A percentile compares a stretch with the other conserved stretches of the same genome.
Evolutionary conservation across 2,329 filamentous ascomycete species (phyloP).

Genomic region (Bipolaris sorokiniana): DNA sequence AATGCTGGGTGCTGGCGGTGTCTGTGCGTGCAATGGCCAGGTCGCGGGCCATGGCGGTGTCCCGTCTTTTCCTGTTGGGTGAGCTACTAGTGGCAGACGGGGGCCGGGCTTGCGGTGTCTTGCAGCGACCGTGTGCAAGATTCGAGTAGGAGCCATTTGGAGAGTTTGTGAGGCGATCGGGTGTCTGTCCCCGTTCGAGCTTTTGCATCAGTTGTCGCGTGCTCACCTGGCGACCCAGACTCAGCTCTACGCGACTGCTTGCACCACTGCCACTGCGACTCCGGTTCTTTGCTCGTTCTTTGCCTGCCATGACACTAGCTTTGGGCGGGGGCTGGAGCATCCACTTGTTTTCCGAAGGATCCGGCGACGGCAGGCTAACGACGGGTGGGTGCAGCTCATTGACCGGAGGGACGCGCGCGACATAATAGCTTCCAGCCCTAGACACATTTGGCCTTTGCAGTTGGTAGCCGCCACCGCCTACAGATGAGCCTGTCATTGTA

Average conservation of each 20-base stretch:
- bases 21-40: slow-evolving; percentile 30
- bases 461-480: slow-evolving; percentile 33
- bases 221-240: slow-evolving; percentile 49
- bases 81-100: slow-evolving; percentile 42
- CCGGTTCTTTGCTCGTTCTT: slow-evolving; percentile 68
- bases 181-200: slow-evolving; percentile 44
- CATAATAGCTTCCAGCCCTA: slow-evolving; percentile 46
- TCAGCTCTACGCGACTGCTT: slow-evolving; percentile 50
- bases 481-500: slow-evolving; percentile 38
- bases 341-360: slow-evolving; percentile 77
- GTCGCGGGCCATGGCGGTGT: slow-evolving; percentile 32
- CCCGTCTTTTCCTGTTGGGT: slow-evolving; percentile 34
- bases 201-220: slow-evolving; percentile 46
- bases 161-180: slow-evolving; percentile 44
- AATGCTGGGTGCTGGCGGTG: slow-evolving; percentile 28
- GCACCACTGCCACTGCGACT: slow-evolving; percentile 60
- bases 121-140: slow-evolving; percentile 39
- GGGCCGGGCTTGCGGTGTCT: slow-evolving; percentile 36
- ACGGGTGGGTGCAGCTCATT: slow-evolving; percentile 88
- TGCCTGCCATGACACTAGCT: slow-evolving; percentile 89
- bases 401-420: slow-evolving; percentile 68
- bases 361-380: slow-evolving; percentile 74
- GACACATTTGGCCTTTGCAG: slow-evolving; percentile 37
- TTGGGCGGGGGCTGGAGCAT: slow-evolving; percentile 93
- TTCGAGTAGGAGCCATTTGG: slow-evolving; percentile 45